These are phyloP conservation scores for Stentor roeselii DNA, from an alignment of 73 alveolate genomes.

Conservation along the genomic window DNA sequence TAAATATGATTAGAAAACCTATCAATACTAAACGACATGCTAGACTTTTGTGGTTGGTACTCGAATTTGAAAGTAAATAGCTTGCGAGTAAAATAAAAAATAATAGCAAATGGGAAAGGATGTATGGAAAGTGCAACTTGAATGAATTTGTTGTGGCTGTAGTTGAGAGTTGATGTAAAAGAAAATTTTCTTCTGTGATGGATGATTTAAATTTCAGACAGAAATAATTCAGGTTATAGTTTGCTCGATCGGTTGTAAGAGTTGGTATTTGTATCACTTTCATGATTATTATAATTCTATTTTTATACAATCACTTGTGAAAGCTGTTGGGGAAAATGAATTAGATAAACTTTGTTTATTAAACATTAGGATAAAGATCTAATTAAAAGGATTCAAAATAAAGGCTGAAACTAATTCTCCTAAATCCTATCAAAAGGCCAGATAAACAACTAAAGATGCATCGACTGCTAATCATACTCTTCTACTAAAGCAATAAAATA, in stretches of 20 bases:
- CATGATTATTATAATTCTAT: neutral
- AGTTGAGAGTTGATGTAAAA: neutral
- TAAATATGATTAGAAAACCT: no score
- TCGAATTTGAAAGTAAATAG: neutral
- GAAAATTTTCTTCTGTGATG: neutral
- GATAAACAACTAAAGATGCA: no score
- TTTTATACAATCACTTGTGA: neutral
- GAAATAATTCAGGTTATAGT: neutral
- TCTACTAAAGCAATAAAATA: no score
- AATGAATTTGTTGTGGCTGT: neutral
- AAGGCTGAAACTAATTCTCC: neutral
- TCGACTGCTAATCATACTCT: no score
- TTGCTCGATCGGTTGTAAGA: neutral
- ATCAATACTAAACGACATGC: neutral
- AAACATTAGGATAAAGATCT: neutral
- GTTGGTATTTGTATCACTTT: neutral
- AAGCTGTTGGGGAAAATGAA: neutral
- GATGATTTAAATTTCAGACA: neutral
- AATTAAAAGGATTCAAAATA: neutral
- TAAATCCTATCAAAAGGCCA: no score
- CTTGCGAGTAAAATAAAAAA: neutral
- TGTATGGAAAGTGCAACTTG: neutral
- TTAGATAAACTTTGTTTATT: neutral
- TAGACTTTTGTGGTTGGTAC: neutral
- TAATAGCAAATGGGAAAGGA: neutral